phyloP scores from a whole-genome alignment of 163 green algal species.

The Volvox carteri region DNA sequence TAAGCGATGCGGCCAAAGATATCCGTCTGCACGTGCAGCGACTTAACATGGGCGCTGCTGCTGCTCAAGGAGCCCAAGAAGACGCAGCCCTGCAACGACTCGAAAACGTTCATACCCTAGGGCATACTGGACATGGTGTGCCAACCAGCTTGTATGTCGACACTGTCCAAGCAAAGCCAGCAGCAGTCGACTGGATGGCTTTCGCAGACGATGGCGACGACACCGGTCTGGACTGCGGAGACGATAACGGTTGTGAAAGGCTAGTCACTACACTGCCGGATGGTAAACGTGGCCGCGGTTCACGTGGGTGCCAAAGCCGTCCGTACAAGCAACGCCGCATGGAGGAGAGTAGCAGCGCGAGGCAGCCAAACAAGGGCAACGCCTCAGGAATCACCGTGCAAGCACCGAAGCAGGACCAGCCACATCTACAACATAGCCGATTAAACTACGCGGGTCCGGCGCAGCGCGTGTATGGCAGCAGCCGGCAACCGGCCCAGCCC shows the following conservation, averaged over 20 bases:
- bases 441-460: background rate
- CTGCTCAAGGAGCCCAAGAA: background rate
- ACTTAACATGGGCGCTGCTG: constrained; percentile 57
- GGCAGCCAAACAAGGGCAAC: background rate
- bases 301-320: background rate
- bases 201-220: background rate
- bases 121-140: background rate
- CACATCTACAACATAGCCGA: background rate
- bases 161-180: background rate
- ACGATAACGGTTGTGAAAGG: background rate
- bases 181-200: background rate
- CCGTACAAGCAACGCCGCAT: background rate
- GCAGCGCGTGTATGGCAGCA: background rate
- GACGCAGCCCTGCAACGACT: background rate
- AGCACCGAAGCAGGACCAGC: background rate
- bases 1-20: constrained; percentile 65
- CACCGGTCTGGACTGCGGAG: background rate
- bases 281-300: background rate
- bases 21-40: constrained; percentile 60
- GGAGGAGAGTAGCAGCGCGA: background rate
- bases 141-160: background rate
- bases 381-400: too few relatives aligned
- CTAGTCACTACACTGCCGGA: constrained; percentile 40
- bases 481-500: background rate
- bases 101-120: background rate